Conservation (phyloP, 2,329 filamentous ascomycete species). For the Didymella lethalis region DNA sequence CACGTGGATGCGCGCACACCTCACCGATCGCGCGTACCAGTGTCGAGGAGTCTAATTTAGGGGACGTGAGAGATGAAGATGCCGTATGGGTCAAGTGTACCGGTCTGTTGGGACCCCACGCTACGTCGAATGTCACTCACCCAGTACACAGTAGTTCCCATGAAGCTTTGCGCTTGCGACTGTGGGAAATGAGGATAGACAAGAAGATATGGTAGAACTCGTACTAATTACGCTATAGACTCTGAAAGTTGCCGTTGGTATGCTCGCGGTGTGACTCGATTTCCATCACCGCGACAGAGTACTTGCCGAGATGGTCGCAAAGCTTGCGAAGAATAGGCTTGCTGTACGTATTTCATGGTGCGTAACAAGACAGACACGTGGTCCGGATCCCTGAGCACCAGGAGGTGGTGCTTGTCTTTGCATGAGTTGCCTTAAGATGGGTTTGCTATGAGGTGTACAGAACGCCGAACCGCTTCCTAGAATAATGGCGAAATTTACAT, state of each 20-base stretch:
- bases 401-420: too few species aligned
- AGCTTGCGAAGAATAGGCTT: too few species aligned
- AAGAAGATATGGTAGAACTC: background rate
- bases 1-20: background rate
- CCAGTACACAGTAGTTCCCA: background rate
- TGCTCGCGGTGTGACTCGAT: background rate
- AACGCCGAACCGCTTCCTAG: too few species aligned
- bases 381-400: too few species aligned
- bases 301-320: background rate
- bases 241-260: background rate
- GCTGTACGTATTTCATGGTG: too few species aligned
- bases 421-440: too few species aligned
- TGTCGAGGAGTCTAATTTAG: background rate
- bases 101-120: background rate
- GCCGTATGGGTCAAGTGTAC: background rate
- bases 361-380: too few species aligned
- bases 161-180: conserved; percentile 2
- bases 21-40: background rate
- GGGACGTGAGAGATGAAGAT: background rate
- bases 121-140: conserved; percentile 4
- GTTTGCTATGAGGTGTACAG: too few species aligned
- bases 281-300: too few species aligned
- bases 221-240: background rate
- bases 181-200: background rate
- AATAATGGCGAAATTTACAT: too few species aligned